Conservation (phyloP, 2,329 filamentous ascomycete genomes). For the Sporothrix luriei region DNA sequence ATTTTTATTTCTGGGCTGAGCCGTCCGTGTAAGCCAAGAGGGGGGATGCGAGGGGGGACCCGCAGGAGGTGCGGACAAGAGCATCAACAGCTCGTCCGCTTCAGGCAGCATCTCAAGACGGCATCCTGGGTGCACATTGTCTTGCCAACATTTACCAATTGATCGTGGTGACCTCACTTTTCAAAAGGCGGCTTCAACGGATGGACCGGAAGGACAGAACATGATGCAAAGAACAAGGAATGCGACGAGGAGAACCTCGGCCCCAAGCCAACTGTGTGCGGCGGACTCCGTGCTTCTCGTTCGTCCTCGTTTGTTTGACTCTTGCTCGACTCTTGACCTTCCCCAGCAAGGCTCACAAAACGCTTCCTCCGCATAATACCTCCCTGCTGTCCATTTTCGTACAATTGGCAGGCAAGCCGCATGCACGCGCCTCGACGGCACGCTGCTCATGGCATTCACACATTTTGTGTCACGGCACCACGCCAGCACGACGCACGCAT, state of each 20-base stretch:
- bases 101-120: too few relatives aligned
- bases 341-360: not conserved
- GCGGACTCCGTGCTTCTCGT: slow-evolving; percentile 10
- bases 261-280: not conserved
- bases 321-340: not conserved
- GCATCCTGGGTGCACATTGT: not conserved
- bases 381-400: not conserved
- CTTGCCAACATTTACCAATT: too few relatives aligned
- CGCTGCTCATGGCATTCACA: not conserved
- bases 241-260: not conserved
- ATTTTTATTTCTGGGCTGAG: slow-evolving; percentile 6
- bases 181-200: not conserved
- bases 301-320: not conserved
- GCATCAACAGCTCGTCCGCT: slow-evolving; percentile 4
- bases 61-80: not conserved
- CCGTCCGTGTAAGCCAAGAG: not conserved
- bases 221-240: not conserved
- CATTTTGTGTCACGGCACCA: not conserved
- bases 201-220: not conserved
- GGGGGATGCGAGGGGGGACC: not conserved
- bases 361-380: not conserved
- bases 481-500: not conserved
- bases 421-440: not conserved
- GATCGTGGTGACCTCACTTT: too few relatives aligned
- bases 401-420: slow-evolving; percentile 1